A percentile compares a stretch with the other conserved stretches of the same genome.
Evolutionary conservation across 2,329 filamentous ascomycete genomes (phyloP).

Genomic region (Coniochaeta pulveracea): DNA sequence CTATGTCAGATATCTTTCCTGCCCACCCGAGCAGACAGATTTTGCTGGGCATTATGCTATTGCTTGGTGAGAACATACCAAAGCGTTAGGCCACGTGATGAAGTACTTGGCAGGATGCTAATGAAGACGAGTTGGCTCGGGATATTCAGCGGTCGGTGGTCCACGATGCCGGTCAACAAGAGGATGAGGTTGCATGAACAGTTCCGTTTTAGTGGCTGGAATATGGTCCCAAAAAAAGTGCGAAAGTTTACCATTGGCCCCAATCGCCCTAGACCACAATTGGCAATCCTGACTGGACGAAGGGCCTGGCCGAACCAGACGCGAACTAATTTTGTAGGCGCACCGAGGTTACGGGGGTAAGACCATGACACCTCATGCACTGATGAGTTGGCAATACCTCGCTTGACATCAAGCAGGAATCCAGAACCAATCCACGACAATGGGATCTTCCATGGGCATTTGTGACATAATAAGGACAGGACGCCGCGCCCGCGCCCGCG

Average conservation of each 20-base stretch:
- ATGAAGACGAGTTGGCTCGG: no score
- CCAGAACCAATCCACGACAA: conserved; percentile 24
- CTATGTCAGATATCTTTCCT: not conserved
- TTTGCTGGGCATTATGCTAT: conserved; percentile 2
- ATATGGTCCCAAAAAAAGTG: conserved; percentile 17
- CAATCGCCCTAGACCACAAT: conserved; percentile 13
- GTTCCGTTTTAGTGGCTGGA: conserved; percentile 18
- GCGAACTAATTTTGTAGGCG: conserved; percentile 18
- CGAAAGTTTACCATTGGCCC: conserved; percentile 19
- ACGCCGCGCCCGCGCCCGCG: conserved; percentile 3
- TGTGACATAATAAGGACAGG: conserved; percentile 3
- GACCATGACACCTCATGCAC: conserved; percentile 47
- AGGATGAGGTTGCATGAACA: conserved; percentile 35
- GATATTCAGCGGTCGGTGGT: no score
- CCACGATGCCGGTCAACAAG: conserved; percentile 31
- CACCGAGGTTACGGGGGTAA: conserved; percentile 26
- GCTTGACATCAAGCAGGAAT: conserved; percentile 42
- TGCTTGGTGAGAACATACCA: conserved; percentile 5
- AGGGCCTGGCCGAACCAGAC: conserved; percentile 4
- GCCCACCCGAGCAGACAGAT: not conserved
- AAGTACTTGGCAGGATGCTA: no score
- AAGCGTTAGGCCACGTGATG: conserved; percentile 18
- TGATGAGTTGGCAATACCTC: conserved; percentile 65
- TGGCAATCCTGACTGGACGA: conserved; percentile 21
- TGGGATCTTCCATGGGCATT: not conserved